Evolutionary conservation across 2,329 filamentous ascomycete species (phyloP), one percentile per base, ranked within the genome.

Genomic region (Cordyceps javanica): DNA sequence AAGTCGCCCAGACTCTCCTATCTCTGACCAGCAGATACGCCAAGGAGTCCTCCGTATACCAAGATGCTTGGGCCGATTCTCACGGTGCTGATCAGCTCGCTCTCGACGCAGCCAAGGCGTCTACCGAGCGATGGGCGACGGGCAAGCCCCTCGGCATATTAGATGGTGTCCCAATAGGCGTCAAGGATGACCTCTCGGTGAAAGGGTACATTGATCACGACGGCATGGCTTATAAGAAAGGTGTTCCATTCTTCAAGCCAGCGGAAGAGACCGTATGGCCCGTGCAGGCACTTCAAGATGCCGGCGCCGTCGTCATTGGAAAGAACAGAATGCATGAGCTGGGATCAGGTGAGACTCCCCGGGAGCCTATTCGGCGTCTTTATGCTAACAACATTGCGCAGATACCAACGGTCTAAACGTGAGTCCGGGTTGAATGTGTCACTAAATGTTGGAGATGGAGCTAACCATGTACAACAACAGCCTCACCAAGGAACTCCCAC

Each of bases 331-430:
- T 91, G 88, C 89, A 91, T 70, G 90, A 91, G 72, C 70, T 92
- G 39, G 91, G 90, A 1, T 82, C 89, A 64, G 77, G 76, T 77
- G 60, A 60, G 86, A 82, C 73, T 41, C 10, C 16, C 32, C 19
- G 14, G 26, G 11, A 8, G 64, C 11, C 67, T 69, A 68, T 30
- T 16, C 58, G 11, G 25, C 16, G 16, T 49, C 25, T 2, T 19
- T 14, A 2, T 28, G 48, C 50, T 55, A 13, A 56, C 21, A 19
- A n/a, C 26, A 5, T 19, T 74, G n/a, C 34, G 6, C 44, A 77
- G 88, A 94, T 66, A 90, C 88, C 0, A 91, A 82, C n/a, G 91
- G 91, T 62, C 91, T 91, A 69, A 96, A 96, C 66, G 76, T 78
- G 62, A 64, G 74, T 63, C 8, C 4, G 14, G 21, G 4, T 21